Evolutionary conservation across 2,329 filamentous ascomycete species (phyloP).

Genomic region (Cytospora schulzeri): DNA sequence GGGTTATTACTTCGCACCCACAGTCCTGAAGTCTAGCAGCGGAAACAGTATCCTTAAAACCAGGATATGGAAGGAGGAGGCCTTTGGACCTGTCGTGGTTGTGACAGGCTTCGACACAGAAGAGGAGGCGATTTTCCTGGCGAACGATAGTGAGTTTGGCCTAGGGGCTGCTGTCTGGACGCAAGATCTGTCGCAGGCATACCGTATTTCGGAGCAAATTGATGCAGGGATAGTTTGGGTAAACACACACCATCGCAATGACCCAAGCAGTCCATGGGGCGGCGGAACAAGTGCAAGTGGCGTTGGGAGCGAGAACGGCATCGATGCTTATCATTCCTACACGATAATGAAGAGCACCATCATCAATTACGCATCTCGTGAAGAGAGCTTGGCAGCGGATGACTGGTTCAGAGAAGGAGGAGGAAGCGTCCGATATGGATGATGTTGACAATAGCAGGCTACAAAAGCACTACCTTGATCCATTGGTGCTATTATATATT

Average conservation of each 20-base stretch:
- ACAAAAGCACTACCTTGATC: no score
- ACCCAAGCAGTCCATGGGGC: slow-evolving; percentile 72
- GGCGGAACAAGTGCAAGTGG: slow-evolving; percentile 64
- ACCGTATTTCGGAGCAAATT: slow-evolving; percentile 71
- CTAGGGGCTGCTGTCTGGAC: slow-evolving; percentile 80
- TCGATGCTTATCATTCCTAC: slow-evolving; percentile 63
- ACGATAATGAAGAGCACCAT: slow-evolving; percentile 67
- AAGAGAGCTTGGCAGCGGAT: slow-evolving; percentile 55
- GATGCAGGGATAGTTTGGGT: slow-evolving; percentile 65
- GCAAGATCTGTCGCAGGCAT: slow-evolving; percentile 69
- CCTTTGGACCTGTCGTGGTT: slow-evolving; percentile 79
- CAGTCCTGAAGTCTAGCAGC: slow-evolving; percentile 62
- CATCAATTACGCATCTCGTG: slow-evolving; percentile 65
- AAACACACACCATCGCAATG: slow-evolving; percentile 70
- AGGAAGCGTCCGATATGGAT: slow-evolving; percentile 63
- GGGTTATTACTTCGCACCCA: slow-evolving; percentile 79
- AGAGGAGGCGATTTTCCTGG: slow-evolving; percentile 68
- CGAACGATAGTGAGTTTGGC: slow-evolving; percentile 75
- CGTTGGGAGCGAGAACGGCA: slow-evolving; percentile 72
- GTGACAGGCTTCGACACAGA: slow-evolving; percentile 76
- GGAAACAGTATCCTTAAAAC: slow-evolving; percentile 66
- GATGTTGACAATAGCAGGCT: background rate
- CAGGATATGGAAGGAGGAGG: slow-evolving; percentile 77
- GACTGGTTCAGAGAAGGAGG: slow-evolving; percentile 69
- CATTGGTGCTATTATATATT: no score